These are phyloP conservation scores for Euclidium syriacum DNA, from an alignment of 345 rosid species.

Conservation along the genomic window DNA sequence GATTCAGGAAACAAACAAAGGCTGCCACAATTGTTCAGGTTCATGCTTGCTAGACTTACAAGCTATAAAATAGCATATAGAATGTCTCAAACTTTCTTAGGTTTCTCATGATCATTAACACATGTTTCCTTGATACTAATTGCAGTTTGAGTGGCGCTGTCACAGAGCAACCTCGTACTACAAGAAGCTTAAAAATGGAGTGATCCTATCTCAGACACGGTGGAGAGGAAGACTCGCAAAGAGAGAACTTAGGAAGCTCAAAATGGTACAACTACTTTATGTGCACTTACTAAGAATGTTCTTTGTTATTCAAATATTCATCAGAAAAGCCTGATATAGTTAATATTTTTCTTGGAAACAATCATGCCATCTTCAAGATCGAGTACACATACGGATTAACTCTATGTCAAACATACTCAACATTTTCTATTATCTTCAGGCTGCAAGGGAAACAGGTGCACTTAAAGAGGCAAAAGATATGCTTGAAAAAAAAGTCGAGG, in stretches of 20 bases:
- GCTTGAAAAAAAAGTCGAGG: conserved; percentile 65
- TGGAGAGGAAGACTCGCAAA: conserved; percentile 75
- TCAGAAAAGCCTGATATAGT: background rate
- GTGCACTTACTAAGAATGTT: background rate
- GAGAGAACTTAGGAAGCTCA: conserved; percentile 66
- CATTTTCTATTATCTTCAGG: conserved; percentile 31
- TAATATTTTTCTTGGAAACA: background rate
- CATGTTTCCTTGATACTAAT: background rate
- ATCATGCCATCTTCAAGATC: background rate
- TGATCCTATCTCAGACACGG: conserved; percentile 55
- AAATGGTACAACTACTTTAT: conserved; percentile 46
- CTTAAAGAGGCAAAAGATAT: conserved; percentile 78
- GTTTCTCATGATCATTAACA: conserved; percentile 2
- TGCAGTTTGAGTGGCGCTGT: conserved; percentile 68
- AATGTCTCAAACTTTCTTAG: background rate
- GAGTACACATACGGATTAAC: background rate
- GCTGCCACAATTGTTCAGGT: conserved; percentile 72
- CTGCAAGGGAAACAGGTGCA: conserved; percentile 74
- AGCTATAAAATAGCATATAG: background rate
- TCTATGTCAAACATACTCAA: background rate
- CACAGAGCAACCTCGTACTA: conserved; percentile 48
- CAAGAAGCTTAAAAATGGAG: conserved; percentile 58
- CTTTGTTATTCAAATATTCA: background rate
- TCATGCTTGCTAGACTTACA: background rate
- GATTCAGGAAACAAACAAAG: conserved; percentile 55